Conservation (phyloP, 768 basidiomycete genomes). For the Phanerochaete carnosa region DNA sequence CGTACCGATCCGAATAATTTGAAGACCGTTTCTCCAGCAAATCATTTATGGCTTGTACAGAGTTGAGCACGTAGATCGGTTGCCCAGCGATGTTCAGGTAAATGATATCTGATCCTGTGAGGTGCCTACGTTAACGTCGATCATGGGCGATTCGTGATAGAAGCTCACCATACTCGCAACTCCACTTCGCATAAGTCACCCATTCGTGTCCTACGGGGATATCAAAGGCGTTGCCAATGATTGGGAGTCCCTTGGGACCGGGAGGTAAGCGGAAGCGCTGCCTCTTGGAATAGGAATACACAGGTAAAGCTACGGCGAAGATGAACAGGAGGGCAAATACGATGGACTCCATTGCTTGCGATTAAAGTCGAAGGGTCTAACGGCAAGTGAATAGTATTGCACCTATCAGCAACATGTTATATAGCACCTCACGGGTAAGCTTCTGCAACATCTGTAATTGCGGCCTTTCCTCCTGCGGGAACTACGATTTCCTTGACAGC, state of each 20-base stretch:
- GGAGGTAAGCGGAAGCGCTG: conserved; percentile 29
- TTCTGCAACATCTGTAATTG: no score
- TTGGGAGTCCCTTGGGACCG: conserved; percentile 34
- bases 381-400: no score
- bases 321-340: not conserved
- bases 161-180: conserved; percentile 37
- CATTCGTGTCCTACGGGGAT: conserved; percentile 39
- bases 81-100: conserved; percentile 42
- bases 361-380: no score
- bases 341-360: not conserved
- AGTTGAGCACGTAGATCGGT: conserved; percentile 44
- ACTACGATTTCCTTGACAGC: no score
- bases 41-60: conserved; percentile 36
- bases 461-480: no score
- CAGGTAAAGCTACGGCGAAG: not conserved
- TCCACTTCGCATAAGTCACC: conserved; percentile 44
- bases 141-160: not conserved
- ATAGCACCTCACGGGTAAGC: no score
- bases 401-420: no score
- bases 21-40: conserved; percentile 43
- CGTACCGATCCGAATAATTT: conserved; percentile 38
- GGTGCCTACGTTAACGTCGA: not conserved
- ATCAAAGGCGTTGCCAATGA: conserved; percentile 30
- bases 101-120: conserved; percentile 39
- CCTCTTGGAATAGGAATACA: not conserved